phyloP scores from a whole-genome alignment of 179 eudicot genomes.

The Spergularia azorica region DNA sequence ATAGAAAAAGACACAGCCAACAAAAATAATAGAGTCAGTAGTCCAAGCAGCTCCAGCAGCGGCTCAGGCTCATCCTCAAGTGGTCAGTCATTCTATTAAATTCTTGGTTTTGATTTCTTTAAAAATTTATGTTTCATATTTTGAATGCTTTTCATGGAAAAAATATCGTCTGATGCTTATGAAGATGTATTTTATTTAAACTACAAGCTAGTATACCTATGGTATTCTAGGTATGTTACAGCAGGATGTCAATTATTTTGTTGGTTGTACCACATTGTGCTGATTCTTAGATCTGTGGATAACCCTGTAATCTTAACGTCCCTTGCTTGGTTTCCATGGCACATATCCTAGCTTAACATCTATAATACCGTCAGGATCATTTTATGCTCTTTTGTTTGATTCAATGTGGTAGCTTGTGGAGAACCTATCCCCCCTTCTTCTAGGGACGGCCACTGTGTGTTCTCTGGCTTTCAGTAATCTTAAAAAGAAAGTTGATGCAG shows the following conservation, averaged over 20 bases:
- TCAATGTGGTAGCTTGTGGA: neutral
- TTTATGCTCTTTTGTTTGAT: conserved; percentile 10
- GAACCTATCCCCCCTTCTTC: neutral
- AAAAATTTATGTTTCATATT: neutral
- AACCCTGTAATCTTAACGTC: neutral
- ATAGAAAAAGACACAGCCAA: conserved; percentile 47
- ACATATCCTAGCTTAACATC: neutral
- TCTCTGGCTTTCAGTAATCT: neutral
- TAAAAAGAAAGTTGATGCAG: neutral
- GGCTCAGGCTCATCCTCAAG: conserved; percentile 44
- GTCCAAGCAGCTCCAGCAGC: conserved; percentile 44
- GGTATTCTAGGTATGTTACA: neutral
- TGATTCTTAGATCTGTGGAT: neutral
- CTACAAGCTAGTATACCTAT: neutral
- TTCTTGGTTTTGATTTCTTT: conserved; percentile 4
- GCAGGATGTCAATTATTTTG: neutral
- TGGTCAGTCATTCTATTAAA: conserved; percentile 30
- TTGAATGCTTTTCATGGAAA: neutral
- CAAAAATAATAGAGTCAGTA: conserved; percentile 38
- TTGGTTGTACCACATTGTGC: neutral
- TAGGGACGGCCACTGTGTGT: neutral
- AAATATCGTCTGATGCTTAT: neutral
- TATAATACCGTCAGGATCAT: neutral
- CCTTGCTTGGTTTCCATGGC: neutral
- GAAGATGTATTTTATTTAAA: neutral